Evolutionary conservation across 2,329 filamentous ascomycete species (phyloP), one percentile per base, ranked within the genome.

Genomic region (Aspergillus sergii): DNA sequence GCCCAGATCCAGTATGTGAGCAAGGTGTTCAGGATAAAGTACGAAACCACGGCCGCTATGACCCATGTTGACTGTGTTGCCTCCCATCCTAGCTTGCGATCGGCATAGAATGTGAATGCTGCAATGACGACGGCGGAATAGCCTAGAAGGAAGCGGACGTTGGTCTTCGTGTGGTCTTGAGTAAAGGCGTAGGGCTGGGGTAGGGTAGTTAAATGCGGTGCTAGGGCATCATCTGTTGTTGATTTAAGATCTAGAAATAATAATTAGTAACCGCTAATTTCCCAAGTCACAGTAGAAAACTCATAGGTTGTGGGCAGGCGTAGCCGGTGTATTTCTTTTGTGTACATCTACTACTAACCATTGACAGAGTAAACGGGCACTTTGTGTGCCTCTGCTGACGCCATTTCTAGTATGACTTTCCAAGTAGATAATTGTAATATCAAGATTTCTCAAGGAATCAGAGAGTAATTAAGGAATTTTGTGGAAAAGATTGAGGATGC

Each of bases 71-170:
- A 78, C 79, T 95, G 96, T 21, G 94, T 97, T 65, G 80, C 83
- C 67, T 97, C 92, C 85, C 95, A 98, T 71, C 94, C 94, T 55
- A 93, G 84, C 75, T 92, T 92, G 82, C 93, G 96, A 84, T 99
- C 95, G 82, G 93, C 94, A 66, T 88, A 88, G 83, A 98, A 98
- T 72, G 92, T 93, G 65, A 88, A 90, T 26, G 85, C 94, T 21
- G 93, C 90, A 66, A 97, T 88, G 63, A 85, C 77, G 72, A 98
- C 93, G 64, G 93, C 91, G 23, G 84, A 79, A 80, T 96, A 98
- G 67, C 95, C 95, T 10, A 99, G 84, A 0, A 83, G 85, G 53
- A 99, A 88, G 59, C 93, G 92, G 55, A 96, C 86, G 74, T 98
- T 94, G 72, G 89, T 88, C 55, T 95, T 88, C 62, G 80, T 85